Conservation (phyloP, 768 basidiomycete genomes). For the Dendrothele bispora region DNA sequence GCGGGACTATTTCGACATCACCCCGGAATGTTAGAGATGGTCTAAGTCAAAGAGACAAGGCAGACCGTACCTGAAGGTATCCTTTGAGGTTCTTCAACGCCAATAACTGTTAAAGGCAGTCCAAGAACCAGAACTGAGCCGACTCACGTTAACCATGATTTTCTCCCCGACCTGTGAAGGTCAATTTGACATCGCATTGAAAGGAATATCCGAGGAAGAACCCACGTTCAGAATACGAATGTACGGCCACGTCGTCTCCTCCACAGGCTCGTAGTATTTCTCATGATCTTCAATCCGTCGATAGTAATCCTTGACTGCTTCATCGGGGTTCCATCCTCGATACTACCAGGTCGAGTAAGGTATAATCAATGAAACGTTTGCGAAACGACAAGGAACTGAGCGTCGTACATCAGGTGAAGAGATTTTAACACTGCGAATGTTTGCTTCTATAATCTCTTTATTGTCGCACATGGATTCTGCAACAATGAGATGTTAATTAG, state of each 20-base stretch:
- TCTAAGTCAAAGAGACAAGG: conserved; percentile 1
- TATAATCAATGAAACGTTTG: conserved; percentile 1
- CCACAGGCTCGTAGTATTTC: conserved; percentile 85
- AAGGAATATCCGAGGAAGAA: not conserved
- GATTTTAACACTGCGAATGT: conserved; percentile 96
- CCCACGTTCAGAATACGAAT: conserved; percentile 92
- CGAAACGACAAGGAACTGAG: not conserved
- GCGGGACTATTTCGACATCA: conserved; percentile 60
- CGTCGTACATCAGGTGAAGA: conserved; percentile 91
- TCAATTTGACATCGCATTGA: conserved; percentile 12
- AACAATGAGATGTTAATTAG: conserved; percentile 4
- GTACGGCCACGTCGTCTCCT: conserved; percentile 88
- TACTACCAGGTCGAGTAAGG: conserved; percentile 67
- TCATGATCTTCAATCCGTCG: conserved; percentile 86
- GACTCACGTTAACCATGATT: conserved; percentile 86
- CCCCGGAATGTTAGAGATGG: no score
- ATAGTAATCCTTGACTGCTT: conserved; percentile 92
- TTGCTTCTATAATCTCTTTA: conserved; percentile 88
- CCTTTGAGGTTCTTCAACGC: conserved; percentile 72
- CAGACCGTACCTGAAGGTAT: conserved; percentile 72
- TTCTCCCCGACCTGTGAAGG: conserved; percentile 81
- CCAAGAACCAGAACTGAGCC: not conserved
- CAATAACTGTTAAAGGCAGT: not conserved
- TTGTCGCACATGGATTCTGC: conserved; percentile 91
- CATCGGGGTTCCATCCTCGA: conserved; percentile 88